phyloP scores from a whole-genome alignment of 768 basidiomycete genomes.

The Tricholoma matsutake region DNA sequence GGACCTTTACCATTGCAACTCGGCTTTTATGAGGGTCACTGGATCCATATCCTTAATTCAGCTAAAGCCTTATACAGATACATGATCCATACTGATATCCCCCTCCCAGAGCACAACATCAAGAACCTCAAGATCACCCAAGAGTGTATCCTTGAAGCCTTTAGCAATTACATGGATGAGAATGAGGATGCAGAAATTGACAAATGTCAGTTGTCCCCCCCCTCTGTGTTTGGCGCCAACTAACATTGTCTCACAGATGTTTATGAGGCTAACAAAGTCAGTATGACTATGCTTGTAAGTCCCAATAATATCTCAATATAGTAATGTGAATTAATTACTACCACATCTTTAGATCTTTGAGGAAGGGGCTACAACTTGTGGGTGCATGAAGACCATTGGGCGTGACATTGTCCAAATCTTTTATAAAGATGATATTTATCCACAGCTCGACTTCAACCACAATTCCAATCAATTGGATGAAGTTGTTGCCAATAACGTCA shows the following conservation, averaged over 20 bases:
- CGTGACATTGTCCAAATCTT: neutral
- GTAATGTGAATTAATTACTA: neutral
- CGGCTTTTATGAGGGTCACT: neutral
- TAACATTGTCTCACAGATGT: neutral
- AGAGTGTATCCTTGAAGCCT: neutral
- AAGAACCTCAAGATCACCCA: neutral
- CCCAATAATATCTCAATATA: neutral
- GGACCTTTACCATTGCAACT: neutral
- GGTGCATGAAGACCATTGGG: neutral
- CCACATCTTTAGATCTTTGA: neutral
- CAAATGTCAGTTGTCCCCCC: neutral
- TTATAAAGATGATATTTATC: neutral
- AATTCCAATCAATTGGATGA: neutral
- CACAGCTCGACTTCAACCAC: neutral
- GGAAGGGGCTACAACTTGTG: neutral
- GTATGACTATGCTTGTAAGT: neutral
- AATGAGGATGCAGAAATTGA: neutral
- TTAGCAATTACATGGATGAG: neutral
- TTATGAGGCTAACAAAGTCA: neutral
- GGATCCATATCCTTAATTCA: neutral
- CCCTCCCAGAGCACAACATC: neutral
- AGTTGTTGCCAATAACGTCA: neutral
- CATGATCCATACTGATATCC: neutral
- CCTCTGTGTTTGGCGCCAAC: neutral
- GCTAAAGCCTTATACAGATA: neutral